Percentiles rank a stretch among this genome's conserved stretches.
Conservation (phyloP, 2,329 filamentous ascomycete genomes). For the Domatiomyces globalis region DNA sequence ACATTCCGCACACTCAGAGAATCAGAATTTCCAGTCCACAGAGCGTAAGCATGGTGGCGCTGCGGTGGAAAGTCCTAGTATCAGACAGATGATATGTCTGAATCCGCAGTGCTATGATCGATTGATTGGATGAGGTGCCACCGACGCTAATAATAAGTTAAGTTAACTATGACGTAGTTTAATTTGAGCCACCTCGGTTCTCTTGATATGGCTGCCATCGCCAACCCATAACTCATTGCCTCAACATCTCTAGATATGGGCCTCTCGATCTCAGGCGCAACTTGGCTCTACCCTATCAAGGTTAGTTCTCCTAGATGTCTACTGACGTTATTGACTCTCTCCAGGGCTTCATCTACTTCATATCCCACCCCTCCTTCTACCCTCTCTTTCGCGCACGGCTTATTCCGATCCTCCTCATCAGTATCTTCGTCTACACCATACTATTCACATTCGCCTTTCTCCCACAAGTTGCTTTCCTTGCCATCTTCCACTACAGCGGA, state of each 20-base stretch:
- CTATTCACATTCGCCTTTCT: slow-evolving; percentile 81
- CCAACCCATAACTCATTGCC: background rate
- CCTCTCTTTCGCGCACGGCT: slow-evolving; percentile 66
- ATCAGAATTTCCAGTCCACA: no score
- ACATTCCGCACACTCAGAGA: no score
- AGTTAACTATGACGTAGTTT: background rate
- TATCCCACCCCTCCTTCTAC: slow-evolving; percentile 62
- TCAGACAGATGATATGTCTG: no score
- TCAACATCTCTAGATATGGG: slow-evolving; percentile 2
- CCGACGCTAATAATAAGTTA: no score
- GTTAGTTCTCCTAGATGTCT: slow-evolving; percentile 20
- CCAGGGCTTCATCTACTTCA: slow-evolving; percentile 69
- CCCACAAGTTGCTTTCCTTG: slow-evolving; percentile 76
- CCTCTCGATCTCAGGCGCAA: slow-evolving; percentile 17
- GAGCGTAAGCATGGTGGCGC: no score
- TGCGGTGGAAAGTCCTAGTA: no score
- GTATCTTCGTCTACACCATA: slow-evolving; percentile 65
- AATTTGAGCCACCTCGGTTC: no score
- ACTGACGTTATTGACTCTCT: background rate
- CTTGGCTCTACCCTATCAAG: slow-evolving; percentile 36
- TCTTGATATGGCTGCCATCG: no score
- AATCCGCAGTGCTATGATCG: no score
- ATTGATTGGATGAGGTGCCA: no score
- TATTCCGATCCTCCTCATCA: slow-evolving; percentile 68
- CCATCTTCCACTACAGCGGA: slow-evolving; percentile 70